A percentile compares a stretch with the other conserved stretches of the same genome.
These are phyloP conservation scores for Paradendryphiella salina DNA, from an alignment of 2,329 filamentous ascomycete species.

Conservation along the genomic window DNA sequence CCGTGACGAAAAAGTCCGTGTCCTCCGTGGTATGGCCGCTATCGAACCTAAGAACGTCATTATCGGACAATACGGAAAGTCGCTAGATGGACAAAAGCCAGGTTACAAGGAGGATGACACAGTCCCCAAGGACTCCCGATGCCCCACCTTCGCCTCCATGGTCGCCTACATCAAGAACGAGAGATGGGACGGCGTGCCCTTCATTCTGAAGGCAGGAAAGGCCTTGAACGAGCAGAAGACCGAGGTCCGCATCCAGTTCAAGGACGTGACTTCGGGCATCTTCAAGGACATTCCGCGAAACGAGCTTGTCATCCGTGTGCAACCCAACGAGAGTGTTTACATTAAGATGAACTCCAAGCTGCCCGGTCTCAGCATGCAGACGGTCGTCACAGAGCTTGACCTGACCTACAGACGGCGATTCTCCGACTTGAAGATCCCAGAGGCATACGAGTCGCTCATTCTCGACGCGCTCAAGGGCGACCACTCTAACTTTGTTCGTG, in stretches of 20 bases:
- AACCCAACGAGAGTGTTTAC: slow-evolving; percentile 99
- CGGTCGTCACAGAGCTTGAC: slow-evolving; percentile 96
- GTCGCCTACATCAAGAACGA: slow-evolving; percentile 99
- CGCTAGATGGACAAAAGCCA: slow-evolving; percentile 92
- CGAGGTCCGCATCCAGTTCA: slow-evolving; percentile 98
- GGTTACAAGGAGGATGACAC: slow-evolving; percentile 99
- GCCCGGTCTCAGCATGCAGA: slow-evolving; percentile 98
- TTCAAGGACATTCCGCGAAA: slow-evolving; percentile 99
- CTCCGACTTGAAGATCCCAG: slow-evolving; percentile 98
- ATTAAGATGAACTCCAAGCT: slow-evolving; percentile 99
- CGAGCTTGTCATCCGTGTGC: slow-evolving; percentile 98
- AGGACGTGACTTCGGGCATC: slow-evolving; percentile 98
- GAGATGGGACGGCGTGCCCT: slow-evolving; percentile 97
- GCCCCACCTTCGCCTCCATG: slow-evolving; percentile 96
- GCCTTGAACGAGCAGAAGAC: slow-evolving; percentile 99
- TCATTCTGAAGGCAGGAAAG: slow-evolving; percentile 99
- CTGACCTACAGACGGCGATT: slow-evolving; percentile 97
- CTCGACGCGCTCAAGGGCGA: slow-evolving; percentile 97
- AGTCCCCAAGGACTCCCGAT: slow-evolving; percentile 94
- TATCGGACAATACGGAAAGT: slow-evolving; percentile 97
- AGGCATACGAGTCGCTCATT: slow-evolving; percentile 97
- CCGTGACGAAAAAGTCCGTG: slow-evolving; percentile 96
- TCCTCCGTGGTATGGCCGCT: slow-evolving; percentile 86
- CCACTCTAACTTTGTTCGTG: slow-evolving; percentile 85
- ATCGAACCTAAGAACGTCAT: slow-evolving; percentile 99